Conservation (phyloP, 2,329 filamentous ascomycete species). For the Trichoderma brevicompactum region DNA sequence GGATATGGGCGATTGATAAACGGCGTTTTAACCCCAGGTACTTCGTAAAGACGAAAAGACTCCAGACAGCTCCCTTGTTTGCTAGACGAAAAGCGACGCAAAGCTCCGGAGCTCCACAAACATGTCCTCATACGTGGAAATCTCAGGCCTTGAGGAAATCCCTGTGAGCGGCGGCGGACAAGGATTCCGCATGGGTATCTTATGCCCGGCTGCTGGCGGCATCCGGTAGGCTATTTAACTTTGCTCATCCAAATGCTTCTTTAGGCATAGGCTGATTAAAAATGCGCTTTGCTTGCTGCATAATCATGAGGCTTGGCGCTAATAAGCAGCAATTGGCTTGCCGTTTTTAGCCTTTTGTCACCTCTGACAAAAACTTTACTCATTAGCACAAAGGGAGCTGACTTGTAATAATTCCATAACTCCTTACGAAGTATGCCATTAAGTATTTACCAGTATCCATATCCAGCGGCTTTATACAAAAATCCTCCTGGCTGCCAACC, state of each 20-base stretch:
- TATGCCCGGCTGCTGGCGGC: slow-evolving; percentile 2
- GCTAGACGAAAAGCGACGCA: neutral
- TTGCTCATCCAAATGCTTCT: slow-evolving; percentile 7
- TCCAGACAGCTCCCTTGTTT: neutral
- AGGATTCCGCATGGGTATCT: neutral
- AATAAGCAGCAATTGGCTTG: neutral
- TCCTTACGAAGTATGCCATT: neutral
- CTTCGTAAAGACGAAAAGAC: too few relatives aligned
- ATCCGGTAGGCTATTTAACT: slow-evolving; percentile 1
- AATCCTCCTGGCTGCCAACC: slow-evolving; percentile 14
- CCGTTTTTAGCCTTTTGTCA: slow-evolving; percentile 7
- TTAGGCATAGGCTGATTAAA: slow-evolving; percentile 21
- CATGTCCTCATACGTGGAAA: neutral
- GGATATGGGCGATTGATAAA: neutral
- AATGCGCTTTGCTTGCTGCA: neutral
- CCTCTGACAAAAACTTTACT: slow-evolving; percentile 14
- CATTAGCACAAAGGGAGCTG: neutral
- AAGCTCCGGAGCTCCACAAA: neutral
- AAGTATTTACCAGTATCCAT: neutral
- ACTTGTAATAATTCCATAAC: neutral
- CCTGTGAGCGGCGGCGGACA: neutral
- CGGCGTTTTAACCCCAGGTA: neutral
- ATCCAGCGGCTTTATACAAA: slow-evolving; percentile 26
- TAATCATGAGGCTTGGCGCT: slow-evolving; percentile 25
- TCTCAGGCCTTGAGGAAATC: neutral